Percentiles rank a stretch among this genome's conserved stretches.
Conservation (phyloP, 495 filamentous ascomycete genomes). For the Aspergillus sparsus region DNA sequence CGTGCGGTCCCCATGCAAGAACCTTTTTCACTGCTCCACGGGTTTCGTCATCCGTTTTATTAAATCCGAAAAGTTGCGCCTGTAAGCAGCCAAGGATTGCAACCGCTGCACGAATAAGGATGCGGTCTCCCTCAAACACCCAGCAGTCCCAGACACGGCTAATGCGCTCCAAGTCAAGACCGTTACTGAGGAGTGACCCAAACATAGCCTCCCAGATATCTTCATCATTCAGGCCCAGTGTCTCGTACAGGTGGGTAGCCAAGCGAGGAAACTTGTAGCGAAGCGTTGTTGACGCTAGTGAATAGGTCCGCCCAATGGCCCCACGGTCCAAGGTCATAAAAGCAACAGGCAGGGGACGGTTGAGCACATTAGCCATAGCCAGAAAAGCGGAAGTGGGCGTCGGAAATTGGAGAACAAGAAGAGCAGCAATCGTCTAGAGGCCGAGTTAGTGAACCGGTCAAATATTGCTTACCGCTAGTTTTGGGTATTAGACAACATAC, state of each 20-base stretch:
- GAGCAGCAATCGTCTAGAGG: slow-evolving; percentile 72
- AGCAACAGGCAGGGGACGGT: slow-evolving; percentile 82
- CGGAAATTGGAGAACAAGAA: slow-evolving; percentile 82
- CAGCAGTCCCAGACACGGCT: slow-evolving; percentile 90
- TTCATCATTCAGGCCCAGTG: slow-evolving; percentile 44
- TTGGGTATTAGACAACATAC: slow-evolving; percentile 14
- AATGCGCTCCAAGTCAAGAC: slow-evolving; percentile 68
- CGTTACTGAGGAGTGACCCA: slow-evolving; percentile 56
- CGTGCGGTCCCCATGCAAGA: slow-evolving; percentile 55
- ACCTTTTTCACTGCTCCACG: slow-evolving; percentile 41
- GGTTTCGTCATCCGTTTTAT: slow-evolving; percentile 45
- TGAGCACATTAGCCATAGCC: slow-evolving; percentile 82
- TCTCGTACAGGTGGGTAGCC: slow-evolving; percentile 63
- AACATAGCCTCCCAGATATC: slow-evolving; percentile 61
- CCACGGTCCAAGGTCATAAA: slow-evolving; percentile 78
- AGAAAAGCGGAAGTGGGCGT: slow-evolving; percentile 73
- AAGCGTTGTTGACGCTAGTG: slow-evolving; percentile 69
- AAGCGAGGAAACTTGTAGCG: slow-evolving; percentile 71
- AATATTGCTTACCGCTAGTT: slow-evolving; percentile 2
- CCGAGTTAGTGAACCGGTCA: slow-evolving; percentile 21
- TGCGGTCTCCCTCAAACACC: slow-evolving; percentile 86
- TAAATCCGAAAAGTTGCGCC: slow-evolving; percentile 58
- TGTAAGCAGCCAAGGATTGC: slow-evolving; percentile 67
- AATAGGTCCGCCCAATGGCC: slow-evolving; percentile 71
- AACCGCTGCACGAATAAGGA: slow-evolving; percentile 76